Percentiles rank a stretch among this genome's conserved stretches.
phyloP scores from a whole-genome alignment of 2,329 filamentous ascomycete species.

The Xylariaceae sp. region DNA sequence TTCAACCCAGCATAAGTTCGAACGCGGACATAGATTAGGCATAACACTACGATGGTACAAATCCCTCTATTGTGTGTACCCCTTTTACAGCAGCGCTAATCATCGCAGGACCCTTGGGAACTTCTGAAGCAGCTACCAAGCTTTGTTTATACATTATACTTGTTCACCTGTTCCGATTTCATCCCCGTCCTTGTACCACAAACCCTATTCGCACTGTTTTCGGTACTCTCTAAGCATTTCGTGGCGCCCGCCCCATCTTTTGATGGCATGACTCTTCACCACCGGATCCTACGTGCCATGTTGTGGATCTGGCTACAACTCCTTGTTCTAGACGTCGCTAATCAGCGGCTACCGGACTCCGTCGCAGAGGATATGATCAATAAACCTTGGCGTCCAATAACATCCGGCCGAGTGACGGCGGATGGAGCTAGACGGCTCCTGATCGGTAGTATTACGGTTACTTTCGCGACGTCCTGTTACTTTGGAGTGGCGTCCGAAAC shows the following conservation, averaged over 20 bases:
- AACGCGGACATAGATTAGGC: neutral
- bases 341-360: constrained; percentile 9
- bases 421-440: constrained; percentile 4
- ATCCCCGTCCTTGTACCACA: constrained; percentile 7
- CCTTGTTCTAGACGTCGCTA: constrained; percentile 8
- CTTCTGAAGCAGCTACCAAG: neutral
- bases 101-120: neutral
- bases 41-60: neutral
- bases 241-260: neutral
- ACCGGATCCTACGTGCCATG: neutral
- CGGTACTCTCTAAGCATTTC: constrained; percentile 2
- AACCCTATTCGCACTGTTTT: constrained; percentile 8
- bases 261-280: neutral
- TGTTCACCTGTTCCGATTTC: constrained; percentile 10
- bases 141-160: constrained; percentile 8
- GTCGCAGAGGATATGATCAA: constrained; percentile 8
- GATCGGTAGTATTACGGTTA: constrained; percentile 2
- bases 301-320: constrained; percentile 11
- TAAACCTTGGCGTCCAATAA: constrained; percentile 9
- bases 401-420: constrained; percentile 3
- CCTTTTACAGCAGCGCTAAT: neutral
- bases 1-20: neutral
- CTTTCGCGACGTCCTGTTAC: neutral
- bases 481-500: constrained; percentile 4
- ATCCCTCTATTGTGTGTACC: neutral